phyloP scores from a whole-genome alignment of 2,329 filamentous ascomycete species.

The Didymella exigua region DNA sequence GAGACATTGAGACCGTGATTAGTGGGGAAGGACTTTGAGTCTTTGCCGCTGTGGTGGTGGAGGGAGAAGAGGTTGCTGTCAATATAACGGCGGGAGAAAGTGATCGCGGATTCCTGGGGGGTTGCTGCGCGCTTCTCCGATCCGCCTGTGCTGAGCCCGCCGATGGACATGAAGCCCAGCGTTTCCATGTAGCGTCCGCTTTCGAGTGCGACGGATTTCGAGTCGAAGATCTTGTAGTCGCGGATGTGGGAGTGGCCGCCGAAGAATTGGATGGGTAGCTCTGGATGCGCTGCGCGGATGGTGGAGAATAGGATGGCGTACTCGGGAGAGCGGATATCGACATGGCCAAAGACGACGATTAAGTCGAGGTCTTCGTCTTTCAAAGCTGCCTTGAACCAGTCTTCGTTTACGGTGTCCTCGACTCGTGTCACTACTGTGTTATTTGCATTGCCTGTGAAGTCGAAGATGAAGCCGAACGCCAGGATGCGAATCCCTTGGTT shows the following conservation, averaged over 20 bases:
- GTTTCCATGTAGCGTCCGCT: slow-evolving; percentile 95
- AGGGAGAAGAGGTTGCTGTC: slow-evolving; percentile 91
- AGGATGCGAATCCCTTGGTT: slow-evolving; percentile 83
- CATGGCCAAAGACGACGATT: slow-evolving; percentile 85
- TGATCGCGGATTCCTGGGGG: slow-evolving; percentile 47
- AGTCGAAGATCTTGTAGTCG: slow-evolving; percentile 80
- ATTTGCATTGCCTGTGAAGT: slow-evolving; percentile 89
- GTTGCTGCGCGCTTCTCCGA: slow-evolving; percentile 32
- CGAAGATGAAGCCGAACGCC: slow-evolving; percentile 92
- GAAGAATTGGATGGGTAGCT: slow-evolving; percentile 88
- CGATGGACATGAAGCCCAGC: slow-evolving; percentile 88
- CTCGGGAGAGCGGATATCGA: slow-evolving; percentile 80
- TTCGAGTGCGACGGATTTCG: slow-evolving; percentile 76
- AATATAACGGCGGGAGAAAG: slow-evolving; percentile 82
- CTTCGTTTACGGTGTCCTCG: slow-evolving; percentile 76
- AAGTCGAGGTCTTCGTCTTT: slow-evolving; percentile 79
- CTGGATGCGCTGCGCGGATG: slow-evolving; percentile 76
- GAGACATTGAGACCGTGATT: slow-evolving; percentile 74
- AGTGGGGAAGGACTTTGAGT: slow-evolving; percentile 76
- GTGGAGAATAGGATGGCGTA: slow-evolving; percentile 77
- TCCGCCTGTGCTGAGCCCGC: slow-evolving; percentile 61
- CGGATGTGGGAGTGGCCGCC: slow-evolving; percentile 90
- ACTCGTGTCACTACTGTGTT: slow-evolving; percentile 86
- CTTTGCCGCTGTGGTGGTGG: slow-evolving; percentile 77
- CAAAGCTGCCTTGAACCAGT: slow-evolving; percentile 88